Conservation (phyloP, 441 rosid genomes). For the Pelargonium hybrid region DNA sequence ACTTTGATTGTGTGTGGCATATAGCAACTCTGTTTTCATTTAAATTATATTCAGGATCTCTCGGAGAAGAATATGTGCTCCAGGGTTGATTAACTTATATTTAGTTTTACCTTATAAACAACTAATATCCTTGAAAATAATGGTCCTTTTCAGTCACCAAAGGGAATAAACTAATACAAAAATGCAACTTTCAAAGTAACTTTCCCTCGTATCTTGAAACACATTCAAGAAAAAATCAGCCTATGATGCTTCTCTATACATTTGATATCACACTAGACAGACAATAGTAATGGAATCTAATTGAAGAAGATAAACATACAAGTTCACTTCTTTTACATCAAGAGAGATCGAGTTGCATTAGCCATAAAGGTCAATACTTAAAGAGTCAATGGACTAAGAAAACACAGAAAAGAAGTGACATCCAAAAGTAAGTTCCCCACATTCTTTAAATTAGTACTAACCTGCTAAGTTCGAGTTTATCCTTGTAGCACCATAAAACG, state of each 20-base stretch:
- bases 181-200: background rate
- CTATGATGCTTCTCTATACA: background rate
- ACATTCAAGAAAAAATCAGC: background rate
- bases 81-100: background rate
- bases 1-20: background rate
- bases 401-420: background rate
- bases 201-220: background rate
- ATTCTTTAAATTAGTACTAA: conserved; percentile 10
- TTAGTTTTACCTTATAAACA: background rate
- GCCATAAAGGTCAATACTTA: background rate
- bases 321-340: background rate
- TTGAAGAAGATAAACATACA: background rate
- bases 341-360: background rate
- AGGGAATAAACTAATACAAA: background rate
- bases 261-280: background rate
- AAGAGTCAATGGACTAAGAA: background rate
- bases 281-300: background rate
- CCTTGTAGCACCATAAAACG: conserved; percentile 91
- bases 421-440: background rate
- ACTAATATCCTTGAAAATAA: background rate
- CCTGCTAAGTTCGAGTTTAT: conserved; percentile 97
- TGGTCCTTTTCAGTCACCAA: background rate
- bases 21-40: background rate
- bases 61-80: background rate
- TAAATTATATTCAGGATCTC: background rate